Base-by-base conservation (phyloP, 2,329 filamentous ascomycete species). In the Albophoma yamanashiensis region DNA sequence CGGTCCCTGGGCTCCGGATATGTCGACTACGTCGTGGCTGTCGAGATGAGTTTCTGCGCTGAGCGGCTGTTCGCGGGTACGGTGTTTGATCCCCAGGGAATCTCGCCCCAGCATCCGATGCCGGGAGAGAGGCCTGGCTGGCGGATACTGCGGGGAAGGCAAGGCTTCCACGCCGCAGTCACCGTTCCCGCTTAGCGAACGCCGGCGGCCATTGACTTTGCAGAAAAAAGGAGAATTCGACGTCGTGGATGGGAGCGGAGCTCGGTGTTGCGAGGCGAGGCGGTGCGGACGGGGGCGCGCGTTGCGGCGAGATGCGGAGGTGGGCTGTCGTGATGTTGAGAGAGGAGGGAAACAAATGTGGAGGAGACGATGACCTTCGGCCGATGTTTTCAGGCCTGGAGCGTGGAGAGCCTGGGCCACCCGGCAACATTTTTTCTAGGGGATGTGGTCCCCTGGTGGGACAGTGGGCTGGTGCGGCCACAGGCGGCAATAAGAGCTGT, bases 61-160 rank as follows among this genome's bases (percentile, higher is more conserved):
- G 47, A 31, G 47, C 25, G 27, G 25, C 11, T 22, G 31, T 38
- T 34, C 50, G 50, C 36, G 50, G 50, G 31, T 55, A 31, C 34
- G 40, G 40, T 58, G 27, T 36, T 43, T 36, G 50, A 27, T 53
- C 27, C 36, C 31, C 34, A 17, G 57, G 57, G 36, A 17, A 11
- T 17, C 40, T 42, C 31, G 31, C 11, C 52, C 42, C 58, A 61
- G 59, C 62, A 59, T 65, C 59, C 62, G 63, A 61, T 62, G 59
- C 64, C 65, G 67, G 66, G 57, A 66, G 67, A 61, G 53, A 43
- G 14, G 31, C 27, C n/a, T 45, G 52, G 34, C 50, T 53, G 72
- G 66, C 77, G 72, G 78, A 78, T 78, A 78, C 78, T 82, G 80
- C 80, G 81, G 81, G 80, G 78, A 80, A 78, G 68, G 73, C 73